Evolutionary conservation across 805 yeast species (phyloP).

Genomic region (Candida ovalis): DNA sequence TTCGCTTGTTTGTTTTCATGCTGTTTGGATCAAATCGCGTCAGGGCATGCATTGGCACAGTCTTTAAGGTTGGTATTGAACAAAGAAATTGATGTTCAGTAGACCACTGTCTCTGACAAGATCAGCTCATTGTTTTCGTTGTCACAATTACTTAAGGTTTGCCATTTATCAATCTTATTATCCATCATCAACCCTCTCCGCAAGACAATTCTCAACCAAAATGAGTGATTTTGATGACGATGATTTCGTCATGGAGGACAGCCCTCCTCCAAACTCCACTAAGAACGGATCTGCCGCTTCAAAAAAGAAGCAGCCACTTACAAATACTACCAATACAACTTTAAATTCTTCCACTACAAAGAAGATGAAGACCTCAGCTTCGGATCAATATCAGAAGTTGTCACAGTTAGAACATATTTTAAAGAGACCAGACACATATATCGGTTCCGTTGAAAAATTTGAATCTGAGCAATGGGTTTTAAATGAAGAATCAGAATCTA

Average conservation of each 20-base stretch:
- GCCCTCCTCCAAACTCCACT: conserved; percentile 3
- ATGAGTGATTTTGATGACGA: conserved; percentile 11
- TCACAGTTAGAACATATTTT: conserved; percentile 94
- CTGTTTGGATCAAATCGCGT: not conserved
- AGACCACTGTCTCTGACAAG: not conserved
- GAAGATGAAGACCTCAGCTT: conserved; percentile 33
- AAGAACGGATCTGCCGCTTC: conserved; percentile 5
- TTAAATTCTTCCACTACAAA: conserved; percentile 1
- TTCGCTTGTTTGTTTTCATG: not conserved
- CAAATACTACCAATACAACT: conserved; percentile 24
- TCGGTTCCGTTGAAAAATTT: conserved; percentile 88
- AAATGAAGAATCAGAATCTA: conserved; percentile 58
- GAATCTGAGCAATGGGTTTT: conserved; percentile 82
- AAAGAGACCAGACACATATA: conserved; percentile 96
- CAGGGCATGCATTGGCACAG: not conserved
- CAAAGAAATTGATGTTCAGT: not conserved
- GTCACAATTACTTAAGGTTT: not conserved
- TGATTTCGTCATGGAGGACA: conserved; percentile 6
- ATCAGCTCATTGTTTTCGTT: not conserved
- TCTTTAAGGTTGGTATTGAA: not conserved
- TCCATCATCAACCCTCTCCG: not conserved
- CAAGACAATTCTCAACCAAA: not conserved
- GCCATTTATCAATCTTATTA: not conserved
- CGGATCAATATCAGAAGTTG: conserved; percentile 85
- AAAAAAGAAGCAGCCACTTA: conserved; percentile 38